Percentiles rank a stretch among this genome's conserved stretches.
Conservation (phyloP, 768 basidiomycete species). For the Leucogyrophana mollusca region DNA sequence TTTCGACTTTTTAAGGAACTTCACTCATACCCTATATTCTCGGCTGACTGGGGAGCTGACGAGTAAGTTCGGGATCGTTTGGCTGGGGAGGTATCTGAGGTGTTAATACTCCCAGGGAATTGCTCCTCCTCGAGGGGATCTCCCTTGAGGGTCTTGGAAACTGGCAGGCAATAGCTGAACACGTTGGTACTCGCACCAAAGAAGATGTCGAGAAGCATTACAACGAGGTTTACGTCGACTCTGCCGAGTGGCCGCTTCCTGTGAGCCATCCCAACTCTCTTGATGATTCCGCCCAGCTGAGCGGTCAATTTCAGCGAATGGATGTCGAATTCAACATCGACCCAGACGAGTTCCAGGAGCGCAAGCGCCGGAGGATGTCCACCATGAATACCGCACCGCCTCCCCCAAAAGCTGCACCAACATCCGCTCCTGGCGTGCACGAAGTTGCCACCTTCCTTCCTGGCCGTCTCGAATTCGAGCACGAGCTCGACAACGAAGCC, state of each 20-base stretch:
- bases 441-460: conserved; percentile 93
- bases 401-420: conserved; percentile 72
- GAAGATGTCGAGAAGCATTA: conserved; percentile 95
- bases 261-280: conserved; percentile 42
- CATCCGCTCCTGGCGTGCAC: conserved; percentile 88
- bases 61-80: conserved; percentile 57
- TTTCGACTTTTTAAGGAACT: conserved; percentile 66
- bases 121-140: conserved; percentile 86
- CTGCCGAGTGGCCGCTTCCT: conserved; percentile 77
- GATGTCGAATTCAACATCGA: conserved; percentile 69
- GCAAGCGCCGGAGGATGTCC: conserved; percentile 90
- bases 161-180: conserved; percentile 95
- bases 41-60: conserved; percentile 96
- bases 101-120: conserved; percentile 56
- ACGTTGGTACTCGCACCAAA: conserved; percentile 90
- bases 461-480: conserved; percentile 97
- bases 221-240: conserved; percentile 73
- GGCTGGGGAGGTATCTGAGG: not conserved
- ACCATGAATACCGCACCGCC: conserved; percentile 42
- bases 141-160: conserved; percentile 89
- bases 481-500: conserved; percentile 95
- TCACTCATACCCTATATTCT: conserved; percentile 95
- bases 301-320: conserved; percentile 30
- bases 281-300: conserved; percentile 9
- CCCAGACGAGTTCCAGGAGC: conserved; percentile 80